Evolutionary conservation across 2,329 filamentous ascomycete species (phyloP).

Genomic region (Penicillium aurantiogriseum): DNA sequence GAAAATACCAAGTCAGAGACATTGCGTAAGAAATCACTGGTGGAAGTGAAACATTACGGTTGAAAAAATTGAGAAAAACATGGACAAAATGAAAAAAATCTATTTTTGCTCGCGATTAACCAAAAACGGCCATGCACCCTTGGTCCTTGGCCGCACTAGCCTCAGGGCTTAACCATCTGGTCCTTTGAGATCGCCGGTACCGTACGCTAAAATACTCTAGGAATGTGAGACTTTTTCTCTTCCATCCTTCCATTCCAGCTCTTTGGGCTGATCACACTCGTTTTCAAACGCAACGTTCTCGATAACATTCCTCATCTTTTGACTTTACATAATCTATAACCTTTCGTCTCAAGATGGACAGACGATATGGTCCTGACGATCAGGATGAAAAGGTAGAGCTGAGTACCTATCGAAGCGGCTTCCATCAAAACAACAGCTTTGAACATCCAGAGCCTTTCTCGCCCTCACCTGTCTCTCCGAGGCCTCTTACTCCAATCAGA

Average conservation of each 20-base stretch:
- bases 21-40: neutral
- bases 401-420: conserved; percentile 14
- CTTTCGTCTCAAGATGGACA: conserved; percentile 12
- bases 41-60: conserved; percentile 1
- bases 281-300: conserved; percentile 8
- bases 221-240: conserved; percentile 1
- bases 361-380: conserved; percentile 19
- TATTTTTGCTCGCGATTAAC: neutral
- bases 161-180: conserved; percentile 1
- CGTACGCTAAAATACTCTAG: neutral
- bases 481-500: conserved; percentile 24
- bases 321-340: neutral
- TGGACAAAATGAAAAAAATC: too few species aligned
- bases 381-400: conserved; percentile 31
- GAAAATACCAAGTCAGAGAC: neutral
- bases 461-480: conserved; percentile 16
- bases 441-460: conserved; percentile 16
- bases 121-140: neutral
- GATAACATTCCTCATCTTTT: conserved; percentile 4
- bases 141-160: neutral
- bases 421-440: conserved; percentile 18
- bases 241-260: conserved; percentile 6
- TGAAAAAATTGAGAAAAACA: neutral
- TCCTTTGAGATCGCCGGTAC: neutral
- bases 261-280: conserved; percentile 14